phyloP scores from a whole-genome alignment of 148 eudicot genomes.

The Camellia sinensis region DNA sequence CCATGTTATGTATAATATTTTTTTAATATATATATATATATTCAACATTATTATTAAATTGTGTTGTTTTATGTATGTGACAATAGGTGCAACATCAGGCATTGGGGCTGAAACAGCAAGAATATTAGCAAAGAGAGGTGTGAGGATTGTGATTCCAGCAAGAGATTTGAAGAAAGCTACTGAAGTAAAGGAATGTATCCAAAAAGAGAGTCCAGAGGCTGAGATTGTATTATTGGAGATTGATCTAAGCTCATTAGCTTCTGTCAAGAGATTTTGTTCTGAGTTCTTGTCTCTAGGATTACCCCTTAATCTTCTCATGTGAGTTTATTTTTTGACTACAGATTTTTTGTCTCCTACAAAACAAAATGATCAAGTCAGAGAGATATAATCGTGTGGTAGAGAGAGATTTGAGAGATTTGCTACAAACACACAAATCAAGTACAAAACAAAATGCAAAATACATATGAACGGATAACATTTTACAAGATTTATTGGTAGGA shows the following conservation, averaged over 20 bases:
- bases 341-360: not conserved
- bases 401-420: too few relatives aligned
- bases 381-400: not conserved
- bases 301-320: constrained; percentile 90
- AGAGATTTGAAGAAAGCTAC: constrained; percentile 64
- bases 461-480: too few relatives aligned
- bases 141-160: constrained; percentile 70
- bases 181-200: constrained; percentile 51
- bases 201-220: constrained; percentile 57
- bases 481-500: too few relatives aligned
- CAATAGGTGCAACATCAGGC: constrained; percentile 84
- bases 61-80: not conserved
- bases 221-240: constrained; percentile 63
- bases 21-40: not conserved
- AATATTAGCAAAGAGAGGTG: constrained; percentile 80
- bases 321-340: constrained; percentile 16
- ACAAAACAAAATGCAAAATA: too few relatives aligned
- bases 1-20: too few relatives aligned
- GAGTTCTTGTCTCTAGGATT: constrained; percentile 66
- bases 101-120: constrained; percentile 91
- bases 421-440: too few relatives aligned
- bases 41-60: not conserved
- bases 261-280: constrained; percentile 75
- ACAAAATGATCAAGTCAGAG: not conserved
- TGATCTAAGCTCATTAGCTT: constrained; percentile 81